These are phyloP conservation scores for Lecanicillium sp. DNA, from an alignment of 2,329 filamentous ascomycete species.

Conservation along the genomic window DNA sequence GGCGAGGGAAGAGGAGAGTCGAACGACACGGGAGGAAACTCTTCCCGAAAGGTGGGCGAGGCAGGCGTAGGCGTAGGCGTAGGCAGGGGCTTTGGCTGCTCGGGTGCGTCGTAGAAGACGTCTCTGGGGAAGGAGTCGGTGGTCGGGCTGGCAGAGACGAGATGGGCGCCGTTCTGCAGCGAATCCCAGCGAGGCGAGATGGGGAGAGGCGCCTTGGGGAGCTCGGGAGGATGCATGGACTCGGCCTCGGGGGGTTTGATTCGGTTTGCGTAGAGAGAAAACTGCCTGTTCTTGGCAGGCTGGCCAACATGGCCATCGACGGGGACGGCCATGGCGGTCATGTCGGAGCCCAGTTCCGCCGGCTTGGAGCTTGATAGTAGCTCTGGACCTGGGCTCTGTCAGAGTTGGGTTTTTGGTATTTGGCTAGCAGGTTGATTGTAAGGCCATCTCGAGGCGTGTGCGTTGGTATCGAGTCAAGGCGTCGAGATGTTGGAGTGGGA, in stretches of 20 bases:
- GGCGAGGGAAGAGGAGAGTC: conserved; percentile 20
- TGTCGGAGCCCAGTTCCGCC: conserved; percentile 14
- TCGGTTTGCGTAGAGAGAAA: conserved; percentile 11
- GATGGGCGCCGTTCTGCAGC: conserved; percentile 15
- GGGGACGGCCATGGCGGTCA: conserved; percentile 12
- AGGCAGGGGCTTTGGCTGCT: background rate
- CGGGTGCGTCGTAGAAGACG: conserved; percentile 4
- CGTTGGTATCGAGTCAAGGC: too few relatives aligned
- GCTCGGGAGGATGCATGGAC: background rate
- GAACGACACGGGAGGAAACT: conserved; percentile 9
- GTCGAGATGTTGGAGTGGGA: too few relatives aligned
- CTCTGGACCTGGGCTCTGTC: conserved; percentile 10
- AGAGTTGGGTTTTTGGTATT: background rate
- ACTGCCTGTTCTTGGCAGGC: conserved; percentile 10
- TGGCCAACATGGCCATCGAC: background rate
- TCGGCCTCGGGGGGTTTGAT: conserved; percentile 10
- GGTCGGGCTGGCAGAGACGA: conserved; percentile 4
- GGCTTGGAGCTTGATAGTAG: conserved; percentile 5
- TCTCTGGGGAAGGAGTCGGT: conserved; percentile 7
- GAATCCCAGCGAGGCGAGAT: conserved; percentile 43
- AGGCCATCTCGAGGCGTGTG: too few relatives aligned
- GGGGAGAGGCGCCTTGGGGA: conserved; percentile 25
- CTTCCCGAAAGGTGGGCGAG: conserved; percentile 2
- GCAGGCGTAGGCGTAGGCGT: background rate
- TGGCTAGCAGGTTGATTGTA: background rate